A percentile compares a stretch with the other conserved stretches of the same genome.
Conservation (phyloP, 2,329 filamentous ascomycete species). For the Dryadomyces quercus-mongolicae region DNA sequence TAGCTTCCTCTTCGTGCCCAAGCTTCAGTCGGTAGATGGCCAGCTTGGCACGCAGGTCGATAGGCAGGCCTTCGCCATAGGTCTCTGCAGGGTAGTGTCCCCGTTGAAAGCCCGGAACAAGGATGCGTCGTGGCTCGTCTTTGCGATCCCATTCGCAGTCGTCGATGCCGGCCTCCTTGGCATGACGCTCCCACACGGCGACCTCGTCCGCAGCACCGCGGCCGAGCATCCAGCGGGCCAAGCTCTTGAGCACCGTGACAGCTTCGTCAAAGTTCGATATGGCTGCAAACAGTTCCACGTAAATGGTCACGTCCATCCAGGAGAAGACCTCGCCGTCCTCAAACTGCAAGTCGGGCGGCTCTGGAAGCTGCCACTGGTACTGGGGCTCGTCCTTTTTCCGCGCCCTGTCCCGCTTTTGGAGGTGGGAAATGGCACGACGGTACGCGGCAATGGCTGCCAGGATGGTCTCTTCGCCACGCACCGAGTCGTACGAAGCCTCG, state of each 20-base stretch:
- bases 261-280: conserved; percentile 52
- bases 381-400: neutral
- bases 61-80: conserved; percentile 64
- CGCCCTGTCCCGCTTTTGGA: conserved; percentile 13
- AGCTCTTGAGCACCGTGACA: conserved; percentile 53
- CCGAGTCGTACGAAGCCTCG: conserved; percentile 42
- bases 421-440: conserved; percentile 29
- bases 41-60: conserved; percentile 74
- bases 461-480: conserved; percentile 27
- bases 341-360: conserved; percentile 10
- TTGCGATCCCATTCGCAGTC: conserved; percentile 83
- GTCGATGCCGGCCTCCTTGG: conserved; percentile 40
- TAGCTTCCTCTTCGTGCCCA: conserved; percentile 57
- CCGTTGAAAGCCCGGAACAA: conserved; percentile 48
- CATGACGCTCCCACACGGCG: conserved; percentile 58
- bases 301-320: conserved; percentile 81
- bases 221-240: conserved; percentile 74
- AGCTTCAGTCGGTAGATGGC: conserved; percentile 71
- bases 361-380: conserved; percentile 1
- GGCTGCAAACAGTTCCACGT: conserved; percentile 66
- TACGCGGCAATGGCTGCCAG: conserved; percentile 36
- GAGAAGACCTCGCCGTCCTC: conserved; percentile 28
- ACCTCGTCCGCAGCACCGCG: conserved; percentile 47
- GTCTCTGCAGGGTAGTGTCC: conserved; percentile 37
- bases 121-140: conserved; percentile 49